These are phyloP conservation scores for Mycotypha africana DNA, from an alignment of 371 early-diverging fungal species.

Conservation along the genomic window DNA sequence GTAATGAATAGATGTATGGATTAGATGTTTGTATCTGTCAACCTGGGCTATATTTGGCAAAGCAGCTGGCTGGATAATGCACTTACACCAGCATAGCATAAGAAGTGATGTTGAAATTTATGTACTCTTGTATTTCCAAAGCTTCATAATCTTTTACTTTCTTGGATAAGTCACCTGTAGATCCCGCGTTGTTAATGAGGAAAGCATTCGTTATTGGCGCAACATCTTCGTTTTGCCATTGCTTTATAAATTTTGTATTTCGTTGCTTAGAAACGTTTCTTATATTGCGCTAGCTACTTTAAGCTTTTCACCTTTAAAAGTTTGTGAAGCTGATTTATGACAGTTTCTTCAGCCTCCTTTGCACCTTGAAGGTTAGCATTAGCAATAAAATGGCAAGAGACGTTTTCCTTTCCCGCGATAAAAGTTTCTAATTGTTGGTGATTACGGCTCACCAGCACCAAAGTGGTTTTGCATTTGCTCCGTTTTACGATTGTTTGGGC, in stretches of 20 bases:
- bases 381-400: conserved; percentile 13
- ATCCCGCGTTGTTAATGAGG: conserved; percentile 83
- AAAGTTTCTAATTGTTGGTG: conserved; percentile 13
- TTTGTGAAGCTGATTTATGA: conserved; percentile 8
- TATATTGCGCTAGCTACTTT: too few relatives aligned
- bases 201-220: conserved; percentile 38
- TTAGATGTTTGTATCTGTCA: too few relatives aligned
- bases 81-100: conserved; percentile 46
- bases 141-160: conserved; percentile 48
- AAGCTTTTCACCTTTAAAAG: conserved; percentile 10
- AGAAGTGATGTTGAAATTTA: conserved; percentile 55
- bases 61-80: background rate
- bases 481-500: conserved; percentile 34
- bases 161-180: conserved; percentile 68
- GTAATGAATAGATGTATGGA: too few relatives aligned
- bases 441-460: conserved; percentile 57
- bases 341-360: conserved; percentile 7
- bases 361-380: conserved; percentile 17
- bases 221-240: conserved; percentile 6
- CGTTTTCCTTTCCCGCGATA: conserved; percentile 2
- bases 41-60: background rate
- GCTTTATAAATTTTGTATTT: conserved; percentile 4
- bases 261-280: too few relatives aligned
- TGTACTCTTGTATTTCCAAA: conserved; percentile 47
- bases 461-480: conserved; percentile 18